Evolutionary conservation across 257 asterid species (phyloP).

Genomic region (Primulina huaijiensis): DNA sequence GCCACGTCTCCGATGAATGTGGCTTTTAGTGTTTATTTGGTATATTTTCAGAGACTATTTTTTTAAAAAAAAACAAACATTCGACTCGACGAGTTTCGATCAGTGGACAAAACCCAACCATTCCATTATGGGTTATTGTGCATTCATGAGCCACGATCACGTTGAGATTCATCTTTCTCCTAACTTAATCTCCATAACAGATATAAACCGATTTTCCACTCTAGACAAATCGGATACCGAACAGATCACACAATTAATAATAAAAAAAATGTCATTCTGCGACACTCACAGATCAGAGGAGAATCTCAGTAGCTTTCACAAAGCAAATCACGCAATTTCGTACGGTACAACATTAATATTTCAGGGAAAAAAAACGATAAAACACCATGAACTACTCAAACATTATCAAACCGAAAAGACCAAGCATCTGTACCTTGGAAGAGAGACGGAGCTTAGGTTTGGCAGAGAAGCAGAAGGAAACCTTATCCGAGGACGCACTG

Average conservation of each 20-base stretch:
- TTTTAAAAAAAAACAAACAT: too few relatives aligned
- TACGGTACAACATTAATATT: too few relatives aligned
- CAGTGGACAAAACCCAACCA: background rate
- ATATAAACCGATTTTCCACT: background rate
- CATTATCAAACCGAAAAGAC: background rate
- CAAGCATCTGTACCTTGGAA: constrained; percentile 44
- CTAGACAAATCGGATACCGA: background rate
- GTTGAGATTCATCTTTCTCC: background rate
- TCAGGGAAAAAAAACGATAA: background rate
- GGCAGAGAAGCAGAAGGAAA: constrained; percentile 52
- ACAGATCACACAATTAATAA: background rate
- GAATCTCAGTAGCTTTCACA: background rate
- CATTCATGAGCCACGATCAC: background rate
- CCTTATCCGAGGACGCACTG: constrained; percentile 34
- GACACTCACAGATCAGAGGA: background rate
- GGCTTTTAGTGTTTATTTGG: background rate
- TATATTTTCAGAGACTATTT: background rate
- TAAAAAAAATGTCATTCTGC: too few relatives aligned
- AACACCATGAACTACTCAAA: background rate
- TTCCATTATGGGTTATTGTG: background rate
- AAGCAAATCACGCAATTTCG: background rate
- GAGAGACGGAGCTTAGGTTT: constrained; percentile 58
- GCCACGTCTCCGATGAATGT: background rate
- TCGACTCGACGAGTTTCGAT: too few relatives aligned
- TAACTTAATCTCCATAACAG: background rate